Base-by-base conservation (phyloP, 2,329 filamentous ascomycete species). In the Passalora sequoiae region DNA sequence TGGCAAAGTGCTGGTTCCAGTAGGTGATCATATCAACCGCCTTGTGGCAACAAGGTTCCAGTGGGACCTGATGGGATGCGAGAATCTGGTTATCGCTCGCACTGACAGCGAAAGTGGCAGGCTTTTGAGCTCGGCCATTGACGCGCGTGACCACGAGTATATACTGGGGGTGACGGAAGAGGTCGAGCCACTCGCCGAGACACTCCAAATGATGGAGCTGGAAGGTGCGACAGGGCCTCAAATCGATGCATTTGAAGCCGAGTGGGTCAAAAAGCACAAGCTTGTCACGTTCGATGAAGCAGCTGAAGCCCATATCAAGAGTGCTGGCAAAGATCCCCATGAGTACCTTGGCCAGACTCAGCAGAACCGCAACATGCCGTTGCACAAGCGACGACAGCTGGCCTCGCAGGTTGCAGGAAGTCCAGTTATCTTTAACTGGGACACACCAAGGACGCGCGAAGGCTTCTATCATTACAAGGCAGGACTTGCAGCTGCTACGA, bases 1-100 rank as follows among this genome's bases (percentile, higher is more conserved):
- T 1, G 92, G 92, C 55, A 98, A 97, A 66, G 92, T 97, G 1
- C 74, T 98, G 6, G 92, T 97, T 2, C 91, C 92, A 0, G 81
- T 89, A 1, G 86, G 89, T 48, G 92, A 97, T 65, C 92, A 98
- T 71, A 94, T 97, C 73, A 96, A 95, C 70, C 83, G 92, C 20
- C 80, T 98, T 4, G 83, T 89, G 15, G 89, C 92, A 1, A 83
- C 91, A 3, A 83, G 92, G 47, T 96, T 95, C 71, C 92, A 98
- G 63, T 98, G 91, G 91, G 92, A 98, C 60, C 76, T 96, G 57
- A 97, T 98, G 91, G 92, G 91, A 35, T 83, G 80, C 40, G 92
- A 98, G 70, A 97, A 94, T 65, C 76, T 97, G 3, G 81, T 97
- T 30, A 92, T 98, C 62, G 92, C 92, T 2, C 83, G 92, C 45